phyloP scores from a whole-genome alignment of 1,284 basidiomycete species.

The Tylopilus orsonianus region DNA sequence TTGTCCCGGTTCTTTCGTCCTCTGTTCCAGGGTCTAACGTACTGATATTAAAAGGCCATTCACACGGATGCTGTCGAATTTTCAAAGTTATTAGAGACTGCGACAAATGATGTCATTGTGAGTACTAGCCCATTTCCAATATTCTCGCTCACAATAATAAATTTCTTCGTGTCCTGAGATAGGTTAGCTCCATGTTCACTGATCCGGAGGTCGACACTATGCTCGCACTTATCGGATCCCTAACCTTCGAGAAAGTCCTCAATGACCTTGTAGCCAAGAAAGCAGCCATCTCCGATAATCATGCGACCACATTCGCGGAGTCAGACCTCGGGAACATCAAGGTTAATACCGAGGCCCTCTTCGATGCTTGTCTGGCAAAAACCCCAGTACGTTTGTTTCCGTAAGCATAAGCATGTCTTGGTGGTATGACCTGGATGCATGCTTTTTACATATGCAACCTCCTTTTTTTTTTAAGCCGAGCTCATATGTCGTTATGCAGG shows the following conservation, averaged over 20 bases:
- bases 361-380: background rate
- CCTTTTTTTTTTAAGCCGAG: background rate
- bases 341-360: background rate
- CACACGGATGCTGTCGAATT: fast-evolving
- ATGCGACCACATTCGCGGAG: no score
- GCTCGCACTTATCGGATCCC: fast-evolving
- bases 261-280: conserved; percentile 1
- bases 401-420: no score
- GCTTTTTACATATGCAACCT: background rate
- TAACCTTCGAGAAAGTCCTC: background rate
- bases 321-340: background rate
- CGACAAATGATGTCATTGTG: conserved; percentile 1
- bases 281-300: background rate
- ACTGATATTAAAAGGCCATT: background rate
- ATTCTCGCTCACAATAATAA: background rate
- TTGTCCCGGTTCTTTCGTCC: background rate
- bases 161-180: background rate
- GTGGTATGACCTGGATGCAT: background rate
- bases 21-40: background rate
- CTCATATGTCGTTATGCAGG: background rate
- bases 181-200: conserved; percentile 2
- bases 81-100: fast-evolving
- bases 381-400: conserved; percentile 2
- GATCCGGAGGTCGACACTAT: background rate
- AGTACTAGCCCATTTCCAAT: background rate